Evolutionary conservation across 208 protist genomes (phyloP), one percentile per base, ranked within the genome.

Genomic region (Leptomonas seymouri): DNA sequence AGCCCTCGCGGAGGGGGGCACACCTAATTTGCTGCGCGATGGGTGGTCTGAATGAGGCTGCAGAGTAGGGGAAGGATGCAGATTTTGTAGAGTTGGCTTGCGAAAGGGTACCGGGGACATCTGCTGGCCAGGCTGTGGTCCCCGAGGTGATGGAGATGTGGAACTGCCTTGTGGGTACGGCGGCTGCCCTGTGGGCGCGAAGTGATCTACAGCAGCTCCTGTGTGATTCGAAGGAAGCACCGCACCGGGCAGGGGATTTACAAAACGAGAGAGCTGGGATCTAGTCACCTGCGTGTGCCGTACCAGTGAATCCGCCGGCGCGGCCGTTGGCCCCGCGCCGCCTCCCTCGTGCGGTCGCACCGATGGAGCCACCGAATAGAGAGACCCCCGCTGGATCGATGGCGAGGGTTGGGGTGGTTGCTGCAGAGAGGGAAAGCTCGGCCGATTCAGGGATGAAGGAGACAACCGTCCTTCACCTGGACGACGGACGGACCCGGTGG

Each of bases 361-460:
- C 5, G 61, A 67, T 15, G 61, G 49, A 0, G 61, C 46, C 7
- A 67, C 61, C 21, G 61, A 67, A 48, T 67, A 67, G 15, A 67
- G 48, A 2, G 36, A 42, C 4, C 61, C 61, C 2, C 31, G 45
- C 45, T 34, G 61, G 18, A 15, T 27, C 31, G 3, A 20, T 23
- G 7, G 31, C 46, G 44, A 16, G 3, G 39, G 45, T 15, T 54
- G 60, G 11, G 20, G 44, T 4, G 20, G 30, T 46, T 27, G 45
- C 31, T 31, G 58, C 42, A 44, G 4, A 27, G 30, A 30, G 46
- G 44, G 48, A 53, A 48, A 61, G 23, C 23, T 28, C 25, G 46
- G 34, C 14, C 20, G 14, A 34, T 28, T 18, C 65, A 3, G 3
- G 18, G 54, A 21, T 15, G 23, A 9, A 16, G 28, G 27, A 23